Conservation (phyloP, 2,329 filamentous ascomycete species). For the Colletotrichum horii region DNA sequence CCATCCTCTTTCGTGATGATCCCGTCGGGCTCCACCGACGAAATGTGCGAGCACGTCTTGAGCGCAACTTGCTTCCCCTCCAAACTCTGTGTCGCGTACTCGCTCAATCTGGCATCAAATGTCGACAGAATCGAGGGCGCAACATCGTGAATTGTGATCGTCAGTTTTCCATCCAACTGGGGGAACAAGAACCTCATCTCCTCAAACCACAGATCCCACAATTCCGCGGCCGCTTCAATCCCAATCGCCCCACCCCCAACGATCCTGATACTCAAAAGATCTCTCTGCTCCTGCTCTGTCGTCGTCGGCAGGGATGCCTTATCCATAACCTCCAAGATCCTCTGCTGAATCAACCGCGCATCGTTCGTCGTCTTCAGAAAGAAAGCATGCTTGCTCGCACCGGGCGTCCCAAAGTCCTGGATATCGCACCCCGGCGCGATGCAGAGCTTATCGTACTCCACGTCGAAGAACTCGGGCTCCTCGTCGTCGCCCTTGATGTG, state of each 20-base stretch:
- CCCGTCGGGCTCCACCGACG: conserved; percentile 67
- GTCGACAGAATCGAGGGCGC: conserved; percentile 95
- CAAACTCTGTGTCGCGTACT: conserved; percentile 68
- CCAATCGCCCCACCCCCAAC: conserved; percentile 93
- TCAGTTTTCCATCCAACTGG: conserved; percentile 92
- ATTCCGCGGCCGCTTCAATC: conserved; percentile 97
- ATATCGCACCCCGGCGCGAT: conserved; percentile 97
- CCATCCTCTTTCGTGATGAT: conserved; percentile 93
- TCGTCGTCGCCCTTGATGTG: conserved; percentile 78
- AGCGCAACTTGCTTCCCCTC: background rate
- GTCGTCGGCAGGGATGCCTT: conserved; percentile 93
- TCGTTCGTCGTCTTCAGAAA: conserved; percentile 98
- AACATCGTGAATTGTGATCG: conserved; percentile 95
- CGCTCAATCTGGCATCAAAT: conserved; percentile 98
- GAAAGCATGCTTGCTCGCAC: conserved; percentile 91
- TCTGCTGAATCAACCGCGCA: conserved; percentile 94
- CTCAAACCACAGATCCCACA: conserved; percentile 98
- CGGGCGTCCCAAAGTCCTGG: conserved; percentile 96
- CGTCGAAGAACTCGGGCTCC: conserved; percentile 75
- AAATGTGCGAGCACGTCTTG: conserved; percentile 1
- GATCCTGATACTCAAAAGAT: conserved; percentile 92
- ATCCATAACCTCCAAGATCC: conserved; percentile 99
- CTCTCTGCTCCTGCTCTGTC: conserved; percentile 91
- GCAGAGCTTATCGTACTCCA: conserved; percentile 97
- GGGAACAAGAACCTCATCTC: conserved; percentile 98